A percentile compares a stretch with the other conserved stretches of the same genome.
Conservation (phyloP, 176 grass and related monocot genomes). For the Oryza meridionalis region DNA sequence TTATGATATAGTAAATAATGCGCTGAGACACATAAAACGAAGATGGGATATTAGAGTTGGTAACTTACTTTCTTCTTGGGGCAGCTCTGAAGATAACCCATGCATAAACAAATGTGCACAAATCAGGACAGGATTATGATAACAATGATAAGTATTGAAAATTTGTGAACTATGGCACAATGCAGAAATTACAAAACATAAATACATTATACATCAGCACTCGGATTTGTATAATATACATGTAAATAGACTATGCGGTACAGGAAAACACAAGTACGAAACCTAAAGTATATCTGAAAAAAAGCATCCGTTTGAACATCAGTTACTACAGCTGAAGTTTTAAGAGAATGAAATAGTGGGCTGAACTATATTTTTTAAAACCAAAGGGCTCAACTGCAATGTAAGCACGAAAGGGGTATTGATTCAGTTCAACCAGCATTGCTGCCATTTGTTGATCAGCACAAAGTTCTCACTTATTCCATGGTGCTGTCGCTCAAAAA, state of each 20-base stretch:
- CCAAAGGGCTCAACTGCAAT: constrained; percentile 7
- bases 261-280: background rate
- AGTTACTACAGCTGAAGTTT: constrained; percentile 13
- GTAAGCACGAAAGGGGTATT: background rate
- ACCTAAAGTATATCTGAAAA: background rate
- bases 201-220: background rate
- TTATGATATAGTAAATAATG: constrained; percentile 3
- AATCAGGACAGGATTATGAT: constrained; percentile 37
- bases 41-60: constrained; percentile 19
- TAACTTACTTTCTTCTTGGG: constrained; percentile 97
- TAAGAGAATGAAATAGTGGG: constrained; percentile 3
- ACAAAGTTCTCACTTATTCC: constrained; percentile 2
- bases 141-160: constrained; percentile 16
- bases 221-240: background rate
- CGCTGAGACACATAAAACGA: background rate
- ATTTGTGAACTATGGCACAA: background rate
- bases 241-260: background rate
- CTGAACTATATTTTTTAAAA: constrained; percentile 1
- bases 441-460: background rate
- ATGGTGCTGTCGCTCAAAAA: background rate
- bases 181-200: constrained; percentile 10
- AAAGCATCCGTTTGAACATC: background rate
- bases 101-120: constrained; percentile 45
- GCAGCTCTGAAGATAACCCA: constrained; percentile 71
- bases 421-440: constrained; percentile 25